Evolutionary conservation across 2,329 filamentous ascomycete species (phyloP).

Genomic region (Fusarium protoensiforme): DNA sequence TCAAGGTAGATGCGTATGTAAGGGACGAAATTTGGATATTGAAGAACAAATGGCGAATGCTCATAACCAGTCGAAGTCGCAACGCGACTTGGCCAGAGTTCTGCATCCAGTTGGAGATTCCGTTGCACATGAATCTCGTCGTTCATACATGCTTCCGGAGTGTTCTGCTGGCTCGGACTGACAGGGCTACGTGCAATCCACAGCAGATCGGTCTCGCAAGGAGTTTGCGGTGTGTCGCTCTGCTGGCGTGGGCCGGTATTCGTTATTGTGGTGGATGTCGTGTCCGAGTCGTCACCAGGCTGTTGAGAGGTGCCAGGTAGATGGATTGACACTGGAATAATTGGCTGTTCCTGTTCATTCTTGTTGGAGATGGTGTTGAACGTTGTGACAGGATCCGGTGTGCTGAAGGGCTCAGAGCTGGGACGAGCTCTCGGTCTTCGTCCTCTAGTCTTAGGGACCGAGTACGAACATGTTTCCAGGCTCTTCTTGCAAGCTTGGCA

Average conservation of each 20-base stretch:
- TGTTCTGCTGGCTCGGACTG: background rate
- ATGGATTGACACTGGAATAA: background rate
- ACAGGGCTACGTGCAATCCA: background rate
- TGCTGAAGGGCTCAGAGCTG: background rate
- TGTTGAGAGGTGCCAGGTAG: background rate
- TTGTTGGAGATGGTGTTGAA: background rate
- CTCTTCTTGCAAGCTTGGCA: conserved; percentile 1
- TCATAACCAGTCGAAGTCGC: background rate
- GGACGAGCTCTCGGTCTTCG: background rate
- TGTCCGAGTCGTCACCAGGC: background rate
- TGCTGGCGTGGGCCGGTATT: background rate
- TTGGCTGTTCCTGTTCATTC: background rate
- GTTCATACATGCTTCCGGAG: background rate
- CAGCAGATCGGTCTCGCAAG: background rate
- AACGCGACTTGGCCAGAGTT: background rate
- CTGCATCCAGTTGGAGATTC: background rate
- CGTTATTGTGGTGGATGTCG: background rate
- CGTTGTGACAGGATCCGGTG: background rate
- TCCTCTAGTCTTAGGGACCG: background rate
- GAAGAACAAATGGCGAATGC: background rate
- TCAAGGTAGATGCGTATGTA: conserved; percentile 33
- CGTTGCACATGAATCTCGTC: background rate
- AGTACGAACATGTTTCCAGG: conserved; percentile 2
- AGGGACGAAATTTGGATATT: conserved; percentile 7
- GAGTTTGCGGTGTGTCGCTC: background rate